Base-by-base conservation (phyloP, 2,329 filamentous ascomycete genomes). In the Zopfia rhizophila region DNA sequence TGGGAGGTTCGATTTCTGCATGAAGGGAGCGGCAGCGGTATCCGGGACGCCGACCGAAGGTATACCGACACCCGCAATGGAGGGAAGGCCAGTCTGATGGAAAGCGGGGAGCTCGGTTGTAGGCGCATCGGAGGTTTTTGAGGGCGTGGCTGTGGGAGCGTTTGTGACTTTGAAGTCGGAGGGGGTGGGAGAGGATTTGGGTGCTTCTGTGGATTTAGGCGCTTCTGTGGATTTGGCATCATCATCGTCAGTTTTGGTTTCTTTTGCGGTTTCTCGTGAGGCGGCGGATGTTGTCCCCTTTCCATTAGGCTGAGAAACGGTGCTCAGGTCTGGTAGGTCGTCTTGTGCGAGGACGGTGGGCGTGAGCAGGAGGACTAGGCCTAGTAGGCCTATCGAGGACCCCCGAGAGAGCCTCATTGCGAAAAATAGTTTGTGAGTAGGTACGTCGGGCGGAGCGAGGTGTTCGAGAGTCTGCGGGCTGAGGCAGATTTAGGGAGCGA, bases 1-100 rank as follows among this genome's bases (percentile, higher is more conserved):
- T 2, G 94, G 94, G 8, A 92, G 79, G 40, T 75, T 86, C 1
- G 91, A 95, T 63, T 87, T 86, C 66, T 92, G 87, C 90, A 97
- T 96, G 69, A 90, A 99, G 12, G 93, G 91, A 4, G 94, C 94
- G 64, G 88, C 84, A 27, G 83, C 80, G 3, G 90, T 96, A 18
- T 91, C 89, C 6, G 94, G 94, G 3, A 97, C 87, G 18, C 85
- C 82, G 3, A 91, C 80, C 1, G 88, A 75, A 4, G 92, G 89
- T 55, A 83, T 82, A 55, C 78, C 81, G 37, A 77, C 75, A 54
- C 81, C 82, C 6, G 79, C 75, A 32, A 86, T 74, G 25, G 78
- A 82, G 8, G 85, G 83, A 29, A 85, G 68, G 45, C 66, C 71
- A 19, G 65, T 69, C 27, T 72, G 66, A 31, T 62, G 53, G 53